Evolutionary conservation across 768 basidiomycete genomes (phyloP), one percentile per base, ranked within the genome.

Genomic region (Phylloporus rhodoxanthus): DNA sequence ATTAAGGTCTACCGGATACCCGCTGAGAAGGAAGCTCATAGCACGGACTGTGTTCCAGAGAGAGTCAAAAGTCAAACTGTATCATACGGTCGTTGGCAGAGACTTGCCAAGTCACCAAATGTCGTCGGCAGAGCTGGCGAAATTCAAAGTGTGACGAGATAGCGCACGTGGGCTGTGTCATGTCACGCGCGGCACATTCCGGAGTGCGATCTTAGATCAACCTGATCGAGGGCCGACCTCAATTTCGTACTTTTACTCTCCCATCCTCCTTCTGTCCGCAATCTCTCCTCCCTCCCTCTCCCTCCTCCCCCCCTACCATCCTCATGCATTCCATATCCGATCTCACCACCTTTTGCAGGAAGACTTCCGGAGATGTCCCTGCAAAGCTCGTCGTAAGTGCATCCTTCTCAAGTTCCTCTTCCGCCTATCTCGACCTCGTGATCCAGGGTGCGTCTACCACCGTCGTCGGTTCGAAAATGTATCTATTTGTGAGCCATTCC

Each of bases 371-470:
- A 40, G 85, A 91, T 77, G 84, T 92, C 19, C 91, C 92, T 10
- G 82, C 88, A 38, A 90, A 86, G 63, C 83, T 93, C 38, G 87
- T 94, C 51, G 90, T 90, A 73, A 51, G 87, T 76, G 8, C 43
- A 9, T 29, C 25, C 17, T 44, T n/a, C 11, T 15, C 23, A 2
- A 29, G 5, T 17, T 1, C 19, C 26, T 33, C 44, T 3, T n/a
- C 14, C 10, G 19, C 29, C 4, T 23, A 43, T n/a, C 32, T n/a
- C 48, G 25, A 50, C 20, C 34, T 41, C 39, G 8, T 32, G n/a
- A 49, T 42, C 13, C 51, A 90, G 87, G 92, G 92, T 47, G 87
- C 92, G 20, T 91, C 89, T 8, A 89, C 89, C n/a, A 93, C 91
- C 34, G 85, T 92, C 52, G 79, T 92, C 29, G 88, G 87, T 42